Conservation (phyloP, 768 basidiomycete species). For the Saitozyma sp. region DNA sequence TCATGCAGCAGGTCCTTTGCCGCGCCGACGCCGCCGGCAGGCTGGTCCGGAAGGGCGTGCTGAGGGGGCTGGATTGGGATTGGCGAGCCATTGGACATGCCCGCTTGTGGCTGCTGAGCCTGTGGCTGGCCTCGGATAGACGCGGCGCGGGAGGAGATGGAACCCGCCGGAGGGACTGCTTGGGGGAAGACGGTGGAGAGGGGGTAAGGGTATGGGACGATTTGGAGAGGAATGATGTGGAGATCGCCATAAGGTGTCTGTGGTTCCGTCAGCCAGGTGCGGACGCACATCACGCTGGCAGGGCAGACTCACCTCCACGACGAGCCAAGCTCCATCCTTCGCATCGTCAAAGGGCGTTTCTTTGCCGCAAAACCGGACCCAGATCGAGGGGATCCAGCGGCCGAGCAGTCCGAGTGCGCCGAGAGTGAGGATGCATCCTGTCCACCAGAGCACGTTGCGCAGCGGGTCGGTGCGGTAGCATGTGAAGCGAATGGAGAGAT, state of each 20-base stretch:
- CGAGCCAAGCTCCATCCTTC: conserved; percentile 63
- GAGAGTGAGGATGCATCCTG: conserved; percentile 65
- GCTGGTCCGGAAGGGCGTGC: conserved; percentile 28
- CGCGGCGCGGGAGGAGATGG: conserved; percentile 21
- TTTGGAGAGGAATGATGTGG: conserved; percentile 69
- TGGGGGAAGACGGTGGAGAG: conserved; percentile 76
- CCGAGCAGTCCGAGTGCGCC: conserved; percentile 79
- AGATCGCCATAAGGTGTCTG: conserved; percentile 84
- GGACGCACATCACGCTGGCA: neutral
- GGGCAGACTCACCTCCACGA: conserved; percentile 72
- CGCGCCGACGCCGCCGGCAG: conserved; percentile 38
- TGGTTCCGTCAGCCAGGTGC: conserved; percentile 5
- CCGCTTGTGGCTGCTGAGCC: neutral
- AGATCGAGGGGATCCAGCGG: conserved; percentile 88
- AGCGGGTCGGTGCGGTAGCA: conserved; percentile 72
- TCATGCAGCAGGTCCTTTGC: conserved; percentile 52
- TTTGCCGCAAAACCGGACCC: conserved; percentile 81
- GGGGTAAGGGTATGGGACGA: conserved; percentile 71
- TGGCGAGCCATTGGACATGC: conserved; percentile 13
- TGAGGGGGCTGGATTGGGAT: conserved; percentile 8
- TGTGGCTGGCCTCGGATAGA: conserved; percentile 18
- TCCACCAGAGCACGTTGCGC: conserved; percentile 70
- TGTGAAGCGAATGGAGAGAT: conserved; percentile 78
- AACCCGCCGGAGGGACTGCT: conserved; percentile 18
- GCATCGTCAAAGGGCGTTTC: conserved; percentile 79